These are phyloP conservation scores for Zygosaccharomyces sapae DNA, from an alignment of 1,139 yeast genomes.

Conservation along the genomic window DNA sequence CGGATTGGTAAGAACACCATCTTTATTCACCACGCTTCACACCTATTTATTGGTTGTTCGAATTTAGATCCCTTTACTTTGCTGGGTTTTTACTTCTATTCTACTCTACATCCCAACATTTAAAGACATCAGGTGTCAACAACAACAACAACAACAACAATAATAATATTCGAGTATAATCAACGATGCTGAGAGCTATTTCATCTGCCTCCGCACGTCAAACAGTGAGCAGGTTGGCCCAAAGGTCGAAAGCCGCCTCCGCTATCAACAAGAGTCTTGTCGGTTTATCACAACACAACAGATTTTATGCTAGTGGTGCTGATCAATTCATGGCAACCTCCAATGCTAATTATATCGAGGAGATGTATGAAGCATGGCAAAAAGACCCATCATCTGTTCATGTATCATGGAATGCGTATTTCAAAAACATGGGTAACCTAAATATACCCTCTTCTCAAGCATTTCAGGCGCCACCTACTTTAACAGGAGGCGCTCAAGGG, in stretches of 20 bases:
- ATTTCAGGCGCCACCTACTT: constrained; percentile 84
- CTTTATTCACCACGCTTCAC: too few relatives aligned
- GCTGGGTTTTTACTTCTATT: too few relatives aligned
- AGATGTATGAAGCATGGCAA: constrained; percentile 95
- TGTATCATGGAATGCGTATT: constrained; percentile 93
- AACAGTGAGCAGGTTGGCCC: constrained; percentile 11
- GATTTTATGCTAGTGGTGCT: constrained; percentile 24
- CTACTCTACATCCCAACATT: too few relatives aligned
- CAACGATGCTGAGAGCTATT: constrained; percentile 15
- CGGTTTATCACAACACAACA: constrained; percentile 3
- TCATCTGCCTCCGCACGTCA: constrained; percentile 10
- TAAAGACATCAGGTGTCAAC: background rate
- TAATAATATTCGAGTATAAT: constrained; percentile 2
- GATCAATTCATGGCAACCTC: constrained; percentile 81
- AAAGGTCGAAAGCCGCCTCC: constrained; percentile 1
- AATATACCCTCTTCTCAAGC: constrained; percentile 70
- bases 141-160: background rate
- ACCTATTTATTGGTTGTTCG: too few relatives aligned
- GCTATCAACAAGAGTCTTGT: background rate
- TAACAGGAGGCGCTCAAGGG: constrained; percentile 64
- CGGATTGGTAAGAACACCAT: too few relatives aligned
- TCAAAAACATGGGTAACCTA: constrained; percentile 77
- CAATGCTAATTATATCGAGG: constrained; percentile 91
- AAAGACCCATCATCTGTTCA: constrained; percentile 88
- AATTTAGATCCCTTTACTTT: too few relatives aligned